Conservation (phyloP, 2,329 filamentous ascomycete species). For the Fusarium torulosum region DNA sequence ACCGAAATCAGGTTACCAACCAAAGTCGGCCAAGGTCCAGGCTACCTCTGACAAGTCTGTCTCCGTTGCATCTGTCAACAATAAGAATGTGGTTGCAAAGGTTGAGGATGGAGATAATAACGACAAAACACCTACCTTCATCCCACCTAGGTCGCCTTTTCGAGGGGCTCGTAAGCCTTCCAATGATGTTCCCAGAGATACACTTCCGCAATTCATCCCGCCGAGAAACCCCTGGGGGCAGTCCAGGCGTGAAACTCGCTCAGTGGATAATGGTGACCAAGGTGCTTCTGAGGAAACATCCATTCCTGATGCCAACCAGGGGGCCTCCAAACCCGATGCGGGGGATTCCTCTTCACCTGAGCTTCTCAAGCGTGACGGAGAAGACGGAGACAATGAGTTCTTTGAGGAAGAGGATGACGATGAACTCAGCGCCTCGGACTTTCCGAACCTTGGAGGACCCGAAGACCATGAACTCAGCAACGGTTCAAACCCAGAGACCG, state of each 20-base stretch:
- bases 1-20: conserved; percentile 13
- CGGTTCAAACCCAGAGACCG: not conserved
- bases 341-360: not conserved
- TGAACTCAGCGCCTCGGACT: conserved; percentile 11
- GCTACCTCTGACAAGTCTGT: conserved; percentile 1
- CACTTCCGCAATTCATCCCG: conserved; percentile 16
- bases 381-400: conserved; percentile 7
- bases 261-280: not conserved
- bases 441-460: conserved; percentile 12
- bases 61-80: conserved; percentile 19
- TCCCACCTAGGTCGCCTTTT: conserved; percentile 35
- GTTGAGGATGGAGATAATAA: not conserved
- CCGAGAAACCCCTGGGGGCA: conserved; percentile 23
- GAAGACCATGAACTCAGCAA: conserved; percentile 10
- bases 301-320: conserved; percentile 9
- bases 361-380: conserved; percentile 19
- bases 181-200: conserved; percentile 20
- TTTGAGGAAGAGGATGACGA: conserved; percentile 28
- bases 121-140: conserved; percentile 17
- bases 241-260: conserved; percentile 25
- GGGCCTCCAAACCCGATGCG: not conserved
- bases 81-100: conserved; percentile 22
- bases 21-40: conserved; percentile 10
- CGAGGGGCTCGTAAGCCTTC: conserved; percentile 13
- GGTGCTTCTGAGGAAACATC: conserved; percentile 10